Base-by-base conservation (phyloP, 352 stramenopile species). In the Globisporangium mamillatum region DNA sequence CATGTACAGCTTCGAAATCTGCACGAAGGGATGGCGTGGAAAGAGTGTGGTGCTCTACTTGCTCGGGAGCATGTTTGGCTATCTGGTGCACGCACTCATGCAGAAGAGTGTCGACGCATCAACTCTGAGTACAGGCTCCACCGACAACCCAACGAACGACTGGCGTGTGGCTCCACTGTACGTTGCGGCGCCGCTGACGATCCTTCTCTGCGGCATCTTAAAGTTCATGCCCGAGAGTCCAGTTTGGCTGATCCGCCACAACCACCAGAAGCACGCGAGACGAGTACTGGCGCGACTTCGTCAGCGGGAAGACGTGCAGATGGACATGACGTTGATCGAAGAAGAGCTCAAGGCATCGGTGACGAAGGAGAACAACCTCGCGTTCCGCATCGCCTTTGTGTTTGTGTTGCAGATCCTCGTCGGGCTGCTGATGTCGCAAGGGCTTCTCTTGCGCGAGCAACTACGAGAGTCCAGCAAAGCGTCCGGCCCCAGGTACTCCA, bases 1-100 rank as follows among this genome's bases (percentile, higher is more conserved):
- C 57, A 67, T 94, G 24, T 94, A 88, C 72, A 94, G 86, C 64
- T 94, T 79, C 48, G 88, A 96, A 66, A 96, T 96, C 29, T 96
- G 84, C 61, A 94, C 87, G 18, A 91, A 91, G 66, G 88, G 87
- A 27, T 94, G 87, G 86, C 86, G 82, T n/a, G 87, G 88, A 53
- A 96, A 96, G 74, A 89, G 84, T 48, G 75, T 93, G 5, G 89
- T 82, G 8, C 82, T 94, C 36, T 96, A 94, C 68, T 68, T 93
- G 32, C 77, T 96, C 46, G 88, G 88, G 9, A 87, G 74, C 3
- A 84, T 88, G 70, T 69, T 92, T 22, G 88, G 88, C 14, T 91
- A 82, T 73, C 72, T 93, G 27, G 75, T 86, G 24, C 80, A 94
- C 63, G 78, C 82, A 5, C 62, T 83, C 18, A 57, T 95, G 58